Percentiles rank a stretch among this genome's conserved stretches.
Evolutionary conservation across 2,329 filamentous ascomycete species (phyloP).

Genomic region (Dactylellina parvicollis): DNA sequence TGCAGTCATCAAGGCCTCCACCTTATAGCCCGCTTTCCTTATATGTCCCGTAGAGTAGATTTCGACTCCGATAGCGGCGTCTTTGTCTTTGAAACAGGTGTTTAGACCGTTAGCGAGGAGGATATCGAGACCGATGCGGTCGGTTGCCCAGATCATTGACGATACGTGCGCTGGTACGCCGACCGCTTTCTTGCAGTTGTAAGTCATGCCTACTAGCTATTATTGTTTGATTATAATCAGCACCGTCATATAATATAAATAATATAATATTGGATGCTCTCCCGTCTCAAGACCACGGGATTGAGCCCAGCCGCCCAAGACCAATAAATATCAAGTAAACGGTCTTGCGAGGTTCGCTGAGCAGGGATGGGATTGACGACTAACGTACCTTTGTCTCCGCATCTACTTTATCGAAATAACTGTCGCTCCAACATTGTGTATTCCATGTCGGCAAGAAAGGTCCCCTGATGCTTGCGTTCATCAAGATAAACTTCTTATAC

Average conservation of each 20-base stretch:
- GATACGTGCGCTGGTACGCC: constrained; percentile 59
- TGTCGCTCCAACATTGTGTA: constrained; percentile 61
- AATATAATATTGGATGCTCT: too few species aligned
- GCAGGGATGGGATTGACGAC: too few species aligned
- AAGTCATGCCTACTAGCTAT: constrained; percentile 62
- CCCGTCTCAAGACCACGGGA: too few species aligned
- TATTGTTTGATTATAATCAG: not conserved
- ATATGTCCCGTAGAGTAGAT: not conserved
- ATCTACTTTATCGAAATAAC: constrained; percentile 59
- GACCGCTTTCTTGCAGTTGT: constrained; percentile 59
- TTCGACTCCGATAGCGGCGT: not conserved
- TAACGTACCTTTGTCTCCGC: constrained; percentile 59
- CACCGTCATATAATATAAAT: too few species aligned
- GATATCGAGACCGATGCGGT: constrained; percentile 61
- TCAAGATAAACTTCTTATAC: constrained; percentile 61
- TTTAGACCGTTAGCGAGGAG: constrained; percentile 58
- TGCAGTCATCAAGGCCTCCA: constrained; percentile 7
- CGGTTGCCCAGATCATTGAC: constrained; percentile 62
- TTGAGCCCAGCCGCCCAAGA: too few species aligned
- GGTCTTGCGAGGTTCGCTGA: too few species aligned
- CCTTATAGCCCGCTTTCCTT: not conserved
- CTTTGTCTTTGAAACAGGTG: not conserved
- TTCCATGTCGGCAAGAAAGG: constrained; percentile 61
- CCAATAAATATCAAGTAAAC: too few species aligned
- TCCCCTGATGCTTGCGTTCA: constrained; percentile 61